These are phyloP conservation scores for Nasturtium officinale DNA, from an alignment of 345 rosid genomes.

Conservation along the genomic window DNA sequence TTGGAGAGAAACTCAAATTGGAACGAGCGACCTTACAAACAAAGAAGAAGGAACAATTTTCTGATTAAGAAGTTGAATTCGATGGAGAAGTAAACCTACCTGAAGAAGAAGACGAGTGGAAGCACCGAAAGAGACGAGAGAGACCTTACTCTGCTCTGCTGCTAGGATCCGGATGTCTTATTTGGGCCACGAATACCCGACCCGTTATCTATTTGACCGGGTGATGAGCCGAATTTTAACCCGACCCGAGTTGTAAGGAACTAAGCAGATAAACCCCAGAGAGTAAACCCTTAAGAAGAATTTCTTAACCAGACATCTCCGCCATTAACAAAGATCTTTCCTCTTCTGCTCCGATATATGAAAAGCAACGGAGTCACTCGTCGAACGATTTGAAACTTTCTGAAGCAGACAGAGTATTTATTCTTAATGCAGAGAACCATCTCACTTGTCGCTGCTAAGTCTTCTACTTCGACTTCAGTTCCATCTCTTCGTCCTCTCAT, in stretches of 20 bases:
- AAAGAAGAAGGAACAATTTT: not conserved
- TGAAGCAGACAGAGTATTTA: slow-evolving; percentile 18
- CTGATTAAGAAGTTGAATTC: not conserved
- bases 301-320: slow-evolving; percentile 29
- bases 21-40: not conserved
- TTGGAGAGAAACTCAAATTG: not conserved
- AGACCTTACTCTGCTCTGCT: not conserved
- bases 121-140: not conserved
- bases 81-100: slow-evolving; percentile 23
- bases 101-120: slow-evolving; percentile 12
- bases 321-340: slow-evolving; percentile 11
- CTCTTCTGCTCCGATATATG: slow-evolving; percentile 31
- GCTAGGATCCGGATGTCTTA: slow-evolving; percentile 21
- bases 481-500: slow-evolving; percentile 46
- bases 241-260: slow-evolving; percentile 26
- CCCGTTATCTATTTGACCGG: not conserved
- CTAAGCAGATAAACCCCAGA: slow-evolving; percentile 37
- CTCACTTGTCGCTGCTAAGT: slow-evolving; percentile 29
- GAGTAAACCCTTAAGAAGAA: slow-evolving; percentile 39
- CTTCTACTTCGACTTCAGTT: slow-evolving; percentile 42
- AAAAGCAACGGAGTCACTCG: slow-evolving; percentile 11
- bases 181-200: slow-evolving; percentile 17
- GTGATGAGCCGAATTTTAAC: not conserved
- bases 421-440: slow-evolving; percentile 45
- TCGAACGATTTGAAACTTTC: slow-evolving; percentile 25